These are phyloP conservation scores for Neofusicoccum laricinum DNA, from an alignment of 2,329 filamentous ascomycete genomes.

Conservation along the genomic window DNA sequence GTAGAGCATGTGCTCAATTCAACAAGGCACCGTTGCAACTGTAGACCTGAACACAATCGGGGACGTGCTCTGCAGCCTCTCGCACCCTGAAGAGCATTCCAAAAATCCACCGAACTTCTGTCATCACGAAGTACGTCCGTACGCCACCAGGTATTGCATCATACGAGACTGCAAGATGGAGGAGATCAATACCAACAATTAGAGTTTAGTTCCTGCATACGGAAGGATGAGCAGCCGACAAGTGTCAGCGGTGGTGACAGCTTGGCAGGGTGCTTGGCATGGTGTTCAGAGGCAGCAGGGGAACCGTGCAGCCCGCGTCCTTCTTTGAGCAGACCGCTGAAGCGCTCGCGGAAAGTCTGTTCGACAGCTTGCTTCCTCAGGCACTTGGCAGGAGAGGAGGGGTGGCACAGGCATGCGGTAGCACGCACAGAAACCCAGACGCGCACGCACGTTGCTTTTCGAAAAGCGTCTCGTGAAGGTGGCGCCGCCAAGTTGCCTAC, in stretches of 20 bases:
- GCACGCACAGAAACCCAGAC: background rate
- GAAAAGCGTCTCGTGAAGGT: background rate
- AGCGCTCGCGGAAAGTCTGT: background rate
- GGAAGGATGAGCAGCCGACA: background rate
- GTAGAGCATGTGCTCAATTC: too few relatives aligned
- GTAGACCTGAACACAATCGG: background rate
- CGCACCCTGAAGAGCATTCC: background rate
- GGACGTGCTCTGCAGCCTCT: background rate
- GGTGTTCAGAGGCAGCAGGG: background rate
- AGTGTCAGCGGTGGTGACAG: background rate
- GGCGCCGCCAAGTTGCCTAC: background rate
- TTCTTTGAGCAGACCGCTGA: background rate
- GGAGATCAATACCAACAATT: background rate
- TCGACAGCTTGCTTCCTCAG: background rate
- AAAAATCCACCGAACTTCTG: background rate
- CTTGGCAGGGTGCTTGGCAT: constrained; percentile 4
- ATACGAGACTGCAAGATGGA: background rate
- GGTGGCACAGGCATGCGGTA: background rate
- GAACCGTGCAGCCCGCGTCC: background rate
- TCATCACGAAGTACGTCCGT: background rate
- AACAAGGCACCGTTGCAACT: too few relatives aligned
- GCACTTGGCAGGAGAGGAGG: background rate
- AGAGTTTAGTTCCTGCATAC: background rate
- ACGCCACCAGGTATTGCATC: background rate
- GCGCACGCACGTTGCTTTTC: background rate